Percentiles rank a stretch among this genome's conserved stretches.
These are phyloP conservation scores for Dioscorea cayenensis DNA, from an alignment of 116 monocot genomes.

Conservation along the genomic window DNA sequence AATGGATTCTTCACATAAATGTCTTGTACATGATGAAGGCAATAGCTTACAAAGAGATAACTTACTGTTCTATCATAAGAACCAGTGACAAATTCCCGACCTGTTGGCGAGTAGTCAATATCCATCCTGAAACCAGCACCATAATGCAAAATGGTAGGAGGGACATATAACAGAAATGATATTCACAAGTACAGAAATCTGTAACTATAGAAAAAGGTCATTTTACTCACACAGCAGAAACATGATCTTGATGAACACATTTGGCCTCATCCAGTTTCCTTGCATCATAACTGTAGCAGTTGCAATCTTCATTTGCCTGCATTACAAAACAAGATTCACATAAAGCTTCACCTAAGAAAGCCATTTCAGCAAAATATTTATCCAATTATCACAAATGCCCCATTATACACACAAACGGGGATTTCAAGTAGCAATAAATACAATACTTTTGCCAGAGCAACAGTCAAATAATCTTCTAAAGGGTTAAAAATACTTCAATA, in stretches of 20 bases:
- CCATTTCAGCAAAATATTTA: no score
- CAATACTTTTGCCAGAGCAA: no score
- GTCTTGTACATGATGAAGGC: background rate
- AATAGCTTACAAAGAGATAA: conserved; percentile 1
- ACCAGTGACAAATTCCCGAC: conserved; percentile 96
- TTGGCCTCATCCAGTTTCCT: conserved; percentile 93
- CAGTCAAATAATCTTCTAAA: no score
- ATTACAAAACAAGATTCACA: background rate
- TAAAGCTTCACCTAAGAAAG: background rate
- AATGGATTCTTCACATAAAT: background rate
- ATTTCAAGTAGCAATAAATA: no score
- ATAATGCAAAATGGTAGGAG: background rate
- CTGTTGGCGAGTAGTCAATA: conserved; percentile 97
- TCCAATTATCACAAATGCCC: no score
- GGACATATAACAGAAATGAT: background rate
- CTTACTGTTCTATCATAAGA: conserved; percentile 98
- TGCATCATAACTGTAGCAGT: conserved; percentile 86
- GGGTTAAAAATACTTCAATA: no score
- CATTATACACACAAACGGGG: no score
- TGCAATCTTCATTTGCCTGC: conserved; percentile 99
- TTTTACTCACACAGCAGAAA: conserved; percentile 87
- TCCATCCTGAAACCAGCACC: conserved; percentile 64
- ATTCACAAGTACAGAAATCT: background rate
- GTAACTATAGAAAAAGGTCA: background rate
- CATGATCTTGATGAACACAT: conserved; percentile 90